phyloP scores from a whole-genome alignment of 2,329 filamentous ascomycete genomes.

The Epichloe scottii region DNA sequence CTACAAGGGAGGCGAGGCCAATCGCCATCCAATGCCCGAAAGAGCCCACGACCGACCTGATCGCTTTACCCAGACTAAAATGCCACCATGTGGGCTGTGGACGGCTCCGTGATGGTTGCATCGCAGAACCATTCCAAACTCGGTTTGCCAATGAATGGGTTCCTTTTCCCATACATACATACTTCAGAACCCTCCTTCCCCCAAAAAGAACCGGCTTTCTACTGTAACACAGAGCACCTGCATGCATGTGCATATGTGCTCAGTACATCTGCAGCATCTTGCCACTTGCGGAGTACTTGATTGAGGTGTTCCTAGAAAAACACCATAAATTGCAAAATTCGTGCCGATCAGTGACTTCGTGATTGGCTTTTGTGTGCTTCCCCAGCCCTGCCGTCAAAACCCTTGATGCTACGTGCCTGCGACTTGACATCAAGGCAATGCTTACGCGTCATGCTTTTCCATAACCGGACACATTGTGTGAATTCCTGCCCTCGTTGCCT shows the following conservation, averaged over 20 bases:
- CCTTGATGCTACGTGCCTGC: not conserved
- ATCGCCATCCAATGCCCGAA: not conserved
- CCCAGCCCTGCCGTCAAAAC: not conserved
- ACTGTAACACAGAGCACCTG: too few species aligned
- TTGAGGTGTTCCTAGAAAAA: not conserved
- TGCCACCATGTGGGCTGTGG: not conserved
- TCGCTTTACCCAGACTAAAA: not conserved
- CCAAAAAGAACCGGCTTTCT: too few species aligned
- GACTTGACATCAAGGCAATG: not conserved
- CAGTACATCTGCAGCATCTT: not conserved
- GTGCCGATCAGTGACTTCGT: not conserved
- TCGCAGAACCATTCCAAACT: not conserved
- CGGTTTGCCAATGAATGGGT: too few species aligned
- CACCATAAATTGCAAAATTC: not conserved
- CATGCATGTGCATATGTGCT: too few species aligned
- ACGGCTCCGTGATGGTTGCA: not conserved
- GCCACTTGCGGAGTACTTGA: not conserved
- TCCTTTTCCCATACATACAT: too few species aligned
- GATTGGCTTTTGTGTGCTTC: not conserved
- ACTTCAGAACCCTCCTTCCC: too few species aligned
- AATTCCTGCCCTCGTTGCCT: not conserved
- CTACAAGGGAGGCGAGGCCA: conserved; percentile 1
- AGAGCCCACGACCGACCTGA: not conserved
- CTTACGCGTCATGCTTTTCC: too few species aligned
- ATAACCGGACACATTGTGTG: not conserved